Evolutionary conservation across 352 stramenopile species (phyloP), one percentile per base, ranked within the genome.

Genomic region (Phytophthora hybrid): DNA sequence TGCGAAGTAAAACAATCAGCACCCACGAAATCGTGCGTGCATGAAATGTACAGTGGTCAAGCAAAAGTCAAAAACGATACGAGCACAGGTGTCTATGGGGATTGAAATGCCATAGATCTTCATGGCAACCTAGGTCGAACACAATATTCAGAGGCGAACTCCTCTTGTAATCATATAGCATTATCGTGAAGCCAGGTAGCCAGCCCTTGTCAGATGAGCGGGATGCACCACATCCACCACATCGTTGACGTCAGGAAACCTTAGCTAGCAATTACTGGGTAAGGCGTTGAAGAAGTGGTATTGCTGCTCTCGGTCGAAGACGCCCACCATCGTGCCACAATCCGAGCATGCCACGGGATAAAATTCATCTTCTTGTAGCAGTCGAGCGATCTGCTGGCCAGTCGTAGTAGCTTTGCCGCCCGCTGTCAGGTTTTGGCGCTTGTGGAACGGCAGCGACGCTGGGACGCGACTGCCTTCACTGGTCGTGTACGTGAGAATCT

Each of bases 201-300:
- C 51, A 57, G 51, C 23, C 21, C 51, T 57, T 37, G 23, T 19
- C 4, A 55, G 62, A 60, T 47, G 62, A 49, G 51, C 31, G 16
- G 44, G 47, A 55, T 67, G 52, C 52, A 57, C 37, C 23, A 21
- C 37, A 57, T 61, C 51, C 34, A 60, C 32, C 39, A 54, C 51
- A 29, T 29, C 18, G 47, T 53, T 53, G 47, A 51, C 44, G 10
- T 11, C 18, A 7, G 11, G 49, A 58, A 41, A 55, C 3, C 55
- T 39, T 56, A 26, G 18, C 65, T 85, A 87, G 59, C 63, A 83
- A 54, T 79, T 88, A 63, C 87, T 92, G 16, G 87, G 87, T 65
- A 94, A 76, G 26, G 85, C 78, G 74, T 94, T 94, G 69, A 94
- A 94, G 60, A 94, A 94, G 62, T 94, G 85, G 62, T 86, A 94